phyloP scores from a whole-genome alignment of 2,329 filamentous ascomycete species.

The Aureobasidium sp. region DNA sequence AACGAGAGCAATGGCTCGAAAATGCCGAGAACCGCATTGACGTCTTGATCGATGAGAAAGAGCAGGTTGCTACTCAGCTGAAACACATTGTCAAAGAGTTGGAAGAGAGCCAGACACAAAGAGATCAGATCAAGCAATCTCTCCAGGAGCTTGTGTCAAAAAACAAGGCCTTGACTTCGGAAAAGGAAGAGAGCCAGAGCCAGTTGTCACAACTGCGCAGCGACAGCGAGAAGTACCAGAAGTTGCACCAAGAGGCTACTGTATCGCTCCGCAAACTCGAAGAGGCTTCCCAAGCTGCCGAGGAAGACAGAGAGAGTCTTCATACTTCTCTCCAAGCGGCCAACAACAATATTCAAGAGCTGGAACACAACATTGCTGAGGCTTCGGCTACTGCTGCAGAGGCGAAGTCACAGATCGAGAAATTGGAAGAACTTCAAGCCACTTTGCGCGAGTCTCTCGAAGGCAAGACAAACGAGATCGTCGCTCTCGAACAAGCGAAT shows the following conservation, averaged over 20 bases:
- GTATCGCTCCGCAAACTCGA: neutral
- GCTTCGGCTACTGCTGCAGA: neutral
- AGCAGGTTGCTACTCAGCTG: slow-evolving; percentile 19
- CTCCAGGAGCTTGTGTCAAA: slow-evolving; percentile 2
- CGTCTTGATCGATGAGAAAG: slow-evolving; percentile 25
- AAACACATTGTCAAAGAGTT: slow-evolving; percentile 14
- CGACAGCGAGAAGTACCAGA: neutral
- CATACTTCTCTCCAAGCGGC: neutral
- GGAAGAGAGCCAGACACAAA: slow-evolving; percentile 18
- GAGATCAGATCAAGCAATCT: slow-evolving; percentile 16
- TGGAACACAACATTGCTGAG: slow-evolving; percentile 5
- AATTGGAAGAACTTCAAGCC: neutral
- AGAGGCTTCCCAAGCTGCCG: neutral
- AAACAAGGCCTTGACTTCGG: neutral
- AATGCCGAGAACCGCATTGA: slow-evolving; percentile 28
- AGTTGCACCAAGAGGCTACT: slow-evolving; percentile 5
- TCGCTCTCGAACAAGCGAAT: slow-evolving; percentile 6
- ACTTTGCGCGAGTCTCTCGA: neutral
- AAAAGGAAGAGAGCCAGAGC: slow-evolving; percentile 1
- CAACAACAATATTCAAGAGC: slow-evolving; percentile 1
- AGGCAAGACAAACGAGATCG: neutral
- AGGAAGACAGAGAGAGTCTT: slow-evolving; percentile 1
- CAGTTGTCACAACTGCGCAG: neutral
- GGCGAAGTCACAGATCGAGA: slow-evolving; percentile 8
- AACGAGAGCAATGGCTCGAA: slow-evolving; percentile 28